Percentiles rank a stretch among this genome's conserved stretches.
Evolutionary conservation across 768 basidiomycete species (phyloP).

Genomic region (Tephrocybe sp.): DNA sequence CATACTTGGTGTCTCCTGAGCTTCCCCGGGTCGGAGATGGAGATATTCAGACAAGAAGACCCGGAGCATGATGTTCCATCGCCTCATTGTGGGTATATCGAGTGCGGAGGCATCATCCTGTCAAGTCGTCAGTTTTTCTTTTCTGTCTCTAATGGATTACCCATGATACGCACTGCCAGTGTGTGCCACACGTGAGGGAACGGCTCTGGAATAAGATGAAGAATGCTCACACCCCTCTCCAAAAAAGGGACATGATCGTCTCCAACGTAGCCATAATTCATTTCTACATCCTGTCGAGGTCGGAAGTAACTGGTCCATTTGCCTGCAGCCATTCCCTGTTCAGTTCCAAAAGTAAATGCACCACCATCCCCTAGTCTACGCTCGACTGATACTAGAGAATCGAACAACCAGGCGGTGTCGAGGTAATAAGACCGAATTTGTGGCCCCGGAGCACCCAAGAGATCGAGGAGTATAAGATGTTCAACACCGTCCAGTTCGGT

Average conservation of each 20-base stretch:
- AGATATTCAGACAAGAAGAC: constrained; percentile 92
- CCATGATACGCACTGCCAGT: constrained; percentile 37
- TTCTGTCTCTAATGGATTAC: neutral
- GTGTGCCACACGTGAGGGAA: constrained; percentile 93
- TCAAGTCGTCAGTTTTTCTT: neutral
- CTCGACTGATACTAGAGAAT: constrained; percentile 73
- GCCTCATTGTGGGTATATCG: constrained; percentile 78
- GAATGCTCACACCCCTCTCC: constrained; percentile 72
- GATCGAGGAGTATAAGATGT: constrained; percentile 88
- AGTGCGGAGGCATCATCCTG: constrained; percentile 90
- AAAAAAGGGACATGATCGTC: constrained; percentile 97
- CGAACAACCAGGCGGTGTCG: constrained; percentile 93
- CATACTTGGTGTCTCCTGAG: constrained; percentile 23
- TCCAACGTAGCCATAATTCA: constrained; percentile 60
- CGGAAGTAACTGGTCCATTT: constrained; percentile 68
- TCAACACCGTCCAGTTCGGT: constrained; percentile 80
- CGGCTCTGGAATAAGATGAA: constrained; percentile 87
- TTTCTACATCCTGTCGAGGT: constrained; percentile 37
- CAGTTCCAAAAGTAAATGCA: constrained; percentile 50
- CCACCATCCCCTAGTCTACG: constrained; percentile 62
- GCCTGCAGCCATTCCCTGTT: constrained; percentile 42
- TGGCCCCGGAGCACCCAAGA: constrained; percentile 79
- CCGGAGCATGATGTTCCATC: constrained; percentile 87
- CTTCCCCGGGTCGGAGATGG: constrained; percentile 52
- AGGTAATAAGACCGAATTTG: constrained; percentile 76